phyloP scores from a whole-genome alignment of 208 protist species.

The Leishmania amazonensis region DNA sequence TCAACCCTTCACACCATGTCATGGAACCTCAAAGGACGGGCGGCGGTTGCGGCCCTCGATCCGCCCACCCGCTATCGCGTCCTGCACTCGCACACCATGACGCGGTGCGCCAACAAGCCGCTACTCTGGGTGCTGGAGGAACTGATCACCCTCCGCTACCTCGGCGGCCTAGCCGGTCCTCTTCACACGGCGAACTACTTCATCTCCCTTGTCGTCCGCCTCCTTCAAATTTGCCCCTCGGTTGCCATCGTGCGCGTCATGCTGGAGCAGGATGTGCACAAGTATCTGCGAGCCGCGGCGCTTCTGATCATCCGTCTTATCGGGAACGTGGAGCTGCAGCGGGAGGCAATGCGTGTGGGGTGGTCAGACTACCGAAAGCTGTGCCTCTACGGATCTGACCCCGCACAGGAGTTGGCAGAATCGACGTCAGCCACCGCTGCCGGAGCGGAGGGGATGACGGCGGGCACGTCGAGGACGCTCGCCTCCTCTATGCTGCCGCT shows the following conservation, averaged over 20 bases:
- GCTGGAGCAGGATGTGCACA: conserved; percentile 80
- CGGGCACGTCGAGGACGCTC: conserved; percentile 7
- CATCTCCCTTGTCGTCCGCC: conserved; percentile 61
- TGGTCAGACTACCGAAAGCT: conserved; percentile 82
- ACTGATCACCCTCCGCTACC: conserved; percentile 43
- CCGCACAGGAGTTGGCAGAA: conserved; percentile 28
- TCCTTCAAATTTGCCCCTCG: conserved; percentile 71
- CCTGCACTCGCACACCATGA: conserved; percentile 63
- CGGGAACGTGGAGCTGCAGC: conserved; percentile 46
- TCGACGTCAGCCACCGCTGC: conserved; percentile 1
- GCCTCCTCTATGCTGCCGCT: conserved; percentile 23
- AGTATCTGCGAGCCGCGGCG: conserved; percentile 78
- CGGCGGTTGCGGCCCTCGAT: conserved; percentile 56
- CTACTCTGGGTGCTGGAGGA: conserved; percentile 71
- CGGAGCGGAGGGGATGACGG: neutral
- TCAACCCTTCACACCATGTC: conserved; percentile 21
- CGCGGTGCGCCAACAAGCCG: conserved; percentile 58
- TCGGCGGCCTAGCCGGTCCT: conserved; percentile 61
- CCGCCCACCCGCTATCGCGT: conserved; percentile 59
- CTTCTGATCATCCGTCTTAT: conserved; percentile 75
- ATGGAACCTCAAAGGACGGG: conserved; percentile 75
- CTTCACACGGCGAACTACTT: conserved; percentile 63
- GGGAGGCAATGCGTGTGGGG: conserved; percentile 52
- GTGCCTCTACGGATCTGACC: conserved; percentile 58
- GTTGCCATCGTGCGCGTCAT: conserved; percentile 61